Base-by-base conservation (phyloP, 169 alveolate genomes). In the Plasmodium vinckei region DNA sequence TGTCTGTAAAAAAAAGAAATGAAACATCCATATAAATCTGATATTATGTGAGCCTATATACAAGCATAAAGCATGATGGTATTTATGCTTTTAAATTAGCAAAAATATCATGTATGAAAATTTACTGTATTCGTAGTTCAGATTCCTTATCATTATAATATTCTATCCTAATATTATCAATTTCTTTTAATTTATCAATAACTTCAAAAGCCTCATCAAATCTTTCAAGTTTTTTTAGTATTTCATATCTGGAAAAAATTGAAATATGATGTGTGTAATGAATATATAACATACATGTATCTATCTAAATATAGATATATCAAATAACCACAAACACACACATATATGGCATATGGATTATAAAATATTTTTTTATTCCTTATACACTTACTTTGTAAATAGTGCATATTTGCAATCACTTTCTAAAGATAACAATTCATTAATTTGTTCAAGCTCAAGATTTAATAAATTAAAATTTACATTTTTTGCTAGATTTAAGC, bases 341-440 rank as follows among this genome's bases (percentile, higher is more conserved):
- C 6, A 10, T 4, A 10, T 21, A 1, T 1, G 21, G 0, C 59
- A 2, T 13, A 9, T 51, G 17, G 5, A 51, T 51, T 13, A 51
- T 12, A 12, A 57, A 57, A 57, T 17, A 57, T 57, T 15, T 57
- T n/a, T 21, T 0, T 10, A 23, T 21, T 13, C 7, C 4, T 9
- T 63, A 51, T 7, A 51, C 19, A 9, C 68, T 54, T 53, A 77
- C 82, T 61, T 79, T 25, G 89, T 79, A 44, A 65, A 53, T 54
- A 79, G 46, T 15, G 89, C 89, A 25, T 65, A 79, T 47, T 79
- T 79, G 82, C 89, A 79, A 9, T 54, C 53, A 49, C 49, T 67
- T 42, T 79, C 89, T 61, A 67, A 79, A 65, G 13, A 33, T 42
- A 79, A 25, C 9, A 79, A 60, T 39, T 79, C 89, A 79, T 79